Base-by-base conservation (phyloP, 2,329 filamentous ascomycete genomes). In the Alternaria metachromatica region DNA sequence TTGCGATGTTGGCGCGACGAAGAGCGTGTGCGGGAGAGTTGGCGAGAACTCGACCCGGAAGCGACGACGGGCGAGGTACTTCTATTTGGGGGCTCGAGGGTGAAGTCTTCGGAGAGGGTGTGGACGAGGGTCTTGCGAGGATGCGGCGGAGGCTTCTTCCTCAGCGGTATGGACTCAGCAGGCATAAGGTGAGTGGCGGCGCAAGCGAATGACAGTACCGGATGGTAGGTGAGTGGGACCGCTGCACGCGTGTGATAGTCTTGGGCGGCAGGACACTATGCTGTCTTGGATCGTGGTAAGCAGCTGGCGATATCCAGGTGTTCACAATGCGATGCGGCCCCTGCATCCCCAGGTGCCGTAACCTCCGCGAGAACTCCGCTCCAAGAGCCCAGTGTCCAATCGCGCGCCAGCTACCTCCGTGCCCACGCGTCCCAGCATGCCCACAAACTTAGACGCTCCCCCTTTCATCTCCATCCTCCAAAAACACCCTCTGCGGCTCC, bases 151-250 rank as follows among this genome's bases (percentile, higher is more conserved):
- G 66, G 66, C 51, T 72, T 72, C 65, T 75, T 76, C 70, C 72
- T 67, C 23, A 79, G 73, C 9, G 77, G 76, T 51, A 79, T 78
- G 59, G 73, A 76, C 67, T 79, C 73, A 41, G 37, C 37, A 73
- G 76, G 76, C 77, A 80, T 80, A 70, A 72, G 76, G 75, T 72
- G 68, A 58, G 71, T 63, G 60, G 53, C 50, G 44, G 50, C 28
- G 58, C 55, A 56, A 68, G 69, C 70, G 60, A 66, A 58, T 68
- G 71, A 62, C 63, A 43, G 60, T 26, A 30, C 45, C 43, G 50
- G 37, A 55, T 58, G 63, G 63, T 45, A 55, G 58, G 55, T 56
- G 51, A n/a, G 37, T 53, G 55, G 62, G 62, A 55, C 45, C 44
- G 58, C 60, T 41, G 53, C 49, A 60, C 55, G 58, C 57, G 55